These are phyloP conservation scores for Penicillium canescens DNA, from an alignment of 495 filamentous ascomycete genomes.

Conservation along the genomic window DNA sequence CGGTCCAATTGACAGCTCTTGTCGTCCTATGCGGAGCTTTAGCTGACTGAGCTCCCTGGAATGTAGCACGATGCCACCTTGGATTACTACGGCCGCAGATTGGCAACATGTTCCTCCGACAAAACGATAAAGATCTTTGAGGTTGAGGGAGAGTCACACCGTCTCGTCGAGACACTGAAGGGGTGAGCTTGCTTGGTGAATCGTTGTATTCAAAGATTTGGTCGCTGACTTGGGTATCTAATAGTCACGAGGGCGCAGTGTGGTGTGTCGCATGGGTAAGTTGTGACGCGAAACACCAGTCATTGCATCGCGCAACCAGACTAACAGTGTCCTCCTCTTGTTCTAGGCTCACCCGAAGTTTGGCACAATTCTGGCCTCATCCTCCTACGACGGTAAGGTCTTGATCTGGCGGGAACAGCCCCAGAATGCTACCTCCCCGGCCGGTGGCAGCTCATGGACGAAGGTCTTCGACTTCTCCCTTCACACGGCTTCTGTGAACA, in stretches of 20 bases:
- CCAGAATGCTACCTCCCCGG: constrained; percentile 43
- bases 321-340: constrained; percentile 16
- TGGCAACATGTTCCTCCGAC: constrained; percentile 97
- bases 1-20: not conserved
- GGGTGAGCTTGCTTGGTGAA: constrained; percentile 57
- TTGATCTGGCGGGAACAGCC: constrained; percentile 94
- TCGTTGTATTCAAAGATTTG: not conserved
- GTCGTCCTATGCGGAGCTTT: not conserved
- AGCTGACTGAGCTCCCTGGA: constrained; percentile 8
- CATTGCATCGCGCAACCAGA: constrained; percentile 8
- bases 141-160: constrained; percentile 90
- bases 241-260: constrained; percentile 89
- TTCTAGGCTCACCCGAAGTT: constrained; percentile 89
- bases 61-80: constrained; percentile 92
- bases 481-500: constrained; percentile 93
- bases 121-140: constrained; percentile 99
- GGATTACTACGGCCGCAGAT: constrained; percentile 95
- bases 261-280: constrained; percentile 93
- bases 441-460: constrained; percentile 62
- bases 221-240: constrained; percentile 1
- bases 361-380: constrained; percentile 93
- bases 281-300: constrained; percentile 10
- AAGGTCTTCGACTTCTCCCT: constrained; percentile 86
- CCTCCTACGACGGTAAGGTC: constrained; percentile 95
- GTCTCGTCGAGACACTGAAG: constrained; percentile 88